Base-by-base conservation (phyloP, 2,329 filamentous ascomycete genomes). In the Colletotrichum sp. region DNA sequence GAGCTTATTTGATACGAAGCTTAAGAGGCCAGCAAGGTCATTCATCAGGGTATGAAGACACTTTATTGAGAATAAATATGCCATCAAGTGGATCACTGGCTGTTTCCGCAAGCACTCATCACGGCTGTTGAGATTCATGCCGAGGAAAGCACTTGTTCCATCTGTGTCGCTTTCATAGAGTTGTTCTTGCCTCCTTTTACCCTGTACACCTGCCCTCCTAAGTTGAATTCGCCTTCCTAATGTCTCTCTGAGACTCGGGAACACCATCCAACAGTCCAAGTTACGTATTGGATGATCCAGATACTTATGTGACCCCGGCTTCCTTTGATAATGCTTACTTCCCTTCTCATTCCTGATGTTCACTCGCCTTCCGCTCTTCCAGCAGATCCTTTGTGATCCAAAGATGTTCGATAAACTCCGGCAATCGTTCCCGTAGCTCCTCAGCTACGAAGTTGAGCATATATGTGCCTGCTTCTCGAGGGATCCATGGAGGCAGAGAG, bases 191-290 rank as follows among this genome's bases (percentile, higher is more conserved):
- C 19, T 44, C 8, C 8, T 19, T 44, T 19, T 11, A 44, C 16
- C 16, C 39, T 44, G 39, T 5, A 44, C 16, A 44, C 16, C 16
- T 44, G 16, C 39, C 39, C 39, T 44, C 39, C 8, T 44, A 44
- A 1, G 39, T 44, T 44, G 39, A 8, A 19, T 44, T 19, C 39
- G 16, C 5, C 39, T 44, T 44, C 39, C 8, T 0, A 9, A 8
- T 3, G 3, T 19, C 39, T n/a, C 0, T 44, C 0, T 9, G 36
- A 44, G 36, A 44, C 16, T 44, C 16, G 0, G 8, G 8, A 44
- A 16, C 36, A 16, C 16, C 36, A 44, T 0, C 5, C 8, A 44
- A 44, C 16, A 44, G 3, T 11, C 16, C 39, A 44, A 44, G 6
- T 16, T 36, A 36, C 13, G 34, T 8, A 15, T 8, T 36, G 34